Base-by-base conservation (phyloP, 2,329 filamentous ascomycete species). In the Pleoardoris graminearum region DNA sequence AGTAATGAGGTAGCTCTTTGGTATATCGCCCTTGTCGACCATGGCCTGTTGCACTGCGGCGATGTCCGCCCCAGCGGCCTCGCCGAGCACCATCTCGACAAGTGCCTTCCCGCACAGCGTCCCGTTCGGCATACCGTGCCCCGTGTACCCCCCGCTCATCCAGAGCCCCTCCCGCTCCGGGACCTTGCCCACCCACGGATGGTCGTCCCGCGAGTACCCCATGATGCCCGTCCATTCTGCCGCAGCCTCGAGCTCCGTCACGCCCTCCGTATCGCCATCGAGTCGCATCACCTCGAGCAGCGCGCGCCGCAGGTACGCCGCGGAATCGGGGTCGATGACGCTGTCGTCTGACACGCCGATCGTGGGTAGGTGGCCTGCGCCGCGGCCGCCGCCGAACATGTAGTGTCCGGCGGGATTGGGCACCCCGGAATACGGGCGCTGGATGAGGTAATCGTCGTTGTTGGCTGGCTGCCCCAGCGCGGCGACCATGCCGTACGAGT, bases 201-300 rank as follows among this genome's bases (percentile, higher is more conserved):
- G 71, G 0, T 80, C 76, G 67, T 92, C 89, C 6, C 84, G 76
- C 25, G 83, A 85, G 70, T 85, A 91, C 0, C 86, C 89, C 89
- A 91, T 92, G 60, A 91, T 88, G 0, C 89, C 89, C 1, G 87
- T 89, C 89, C 89, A 93, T 66, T 82, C 73, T 42, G 74, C 70
- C 3, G 69, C 73, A 2, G 80, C 79, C 43, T 75, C 54, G 29
- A 83, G 67, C 59, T 81, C 79, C n/a, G 68, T 53, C 25, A 74
- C 54, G 1, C 65, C 76, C 7, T 70, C 66, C 61, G 54, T 70
- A 17, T 72, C 52, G 62, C 67, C 68, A 37, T 68, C 73, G 35
- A 66, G 65, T 57, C 66, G 70, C 45, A 74, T 63, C 37, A 67
- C 65, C 56, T 62, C 63, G 1, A 76, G 63, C 5, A 80, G 60